A percentile compares a stretch with the other conserved stretches of the same genome.
Conservation (phyloP, 23 red algal genomes). For the Gracilariopsis chorda region DNA sequence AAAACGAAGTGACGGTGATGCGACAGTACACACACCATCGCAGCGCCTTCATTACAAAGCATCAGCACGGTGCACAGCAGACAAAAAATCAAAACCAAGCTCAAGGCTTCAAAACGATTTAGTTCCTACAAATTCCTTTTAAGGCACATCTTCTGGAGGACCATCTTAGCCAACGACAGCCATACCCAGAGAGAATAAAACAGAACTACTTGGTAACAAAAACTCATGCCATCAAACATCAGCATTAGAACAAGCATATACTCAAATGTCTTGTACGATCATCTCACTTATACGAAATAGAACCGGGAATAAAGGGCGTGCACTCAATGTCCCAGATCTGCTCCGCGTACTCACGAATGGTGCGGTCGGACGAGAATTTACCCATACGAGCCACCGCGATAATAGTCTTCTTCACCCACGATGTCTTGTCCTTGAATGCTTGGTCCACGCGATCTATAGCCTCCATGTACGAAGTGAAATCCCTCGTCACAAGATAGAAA, state of each 20-base stretch:
- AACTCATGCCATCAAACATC: background rate
- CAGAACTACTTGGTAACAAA: background rate
- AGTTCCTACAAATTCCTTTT: too few species aligned
- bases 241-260: background rate
- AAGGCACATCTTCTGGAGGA: background rate
- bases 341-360: constrained; percentile 94
- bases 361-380: constrained; percentile 96
- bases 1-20: too few species aligned
- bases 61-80: too few species aligned
- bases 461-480: constrained; percentile 98
- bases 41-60: too few species aligned
- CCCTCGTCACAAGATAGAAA: constrained; percentile 94
- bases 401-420: constrained; percentile 93
- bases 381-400: constrained; percentile 83
- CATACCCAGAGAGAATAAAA: background rate
- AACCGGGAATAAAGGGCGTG: constrained; percentile 85
- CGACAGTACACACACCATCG: too few species aligned
- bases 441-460: constrained; percentile 86
- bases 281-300: constrained; percentile 93
- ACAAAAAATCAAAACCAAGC: too few species aligned
- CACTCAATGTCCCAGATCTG: constrained; percentile 97
- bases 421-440: constrained; percentile 84
- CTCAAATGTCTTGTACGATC: too few species aligned
- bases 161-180: constrained; percentile 11
- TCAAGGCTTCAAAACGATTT: too few species aligned